Conservation (phyloP, 2,329 filamentous ascomycete genomes). For the Pleoardoris graminearum region DNA sequence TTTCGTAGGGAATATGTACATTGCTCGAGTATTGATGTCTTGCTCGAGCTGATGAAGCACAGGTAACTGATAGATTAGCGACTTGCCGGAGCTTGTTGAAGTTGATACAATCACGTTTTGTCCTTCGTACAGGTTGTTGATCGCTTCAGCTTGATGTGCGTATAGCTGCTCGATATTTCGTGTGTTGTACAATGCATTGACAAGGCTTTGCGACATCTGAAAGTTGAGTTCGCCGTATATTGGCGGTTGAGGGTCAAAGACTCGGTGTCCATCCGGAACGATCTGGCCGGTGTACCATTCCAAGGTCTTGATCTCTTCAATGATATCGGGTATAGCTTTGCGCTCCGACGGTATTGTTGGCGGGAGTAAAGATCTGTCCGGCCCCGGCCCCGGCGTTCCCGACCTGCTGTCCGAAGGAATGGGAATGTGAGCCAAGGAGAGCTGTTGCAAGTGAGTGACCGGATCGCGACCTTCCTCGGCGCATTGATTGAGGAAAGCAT, state of each 20-base stretch:
- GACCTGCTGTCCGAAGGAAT: constrained; percentile 53
- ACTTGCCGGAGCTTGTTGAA: constrained; percentile 95
- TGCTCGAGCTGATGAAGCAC: constrained; percentile 84
- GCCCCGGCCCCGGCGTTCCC: constrained; percentile 50
- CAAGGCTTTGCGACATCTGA: constrained; percentile 81
- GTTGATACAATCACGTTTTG: constrained; percentile 90
- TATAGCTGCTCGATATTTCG: constrained; percentile 85
- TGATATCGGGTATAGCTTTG: constrained; percentile 79
- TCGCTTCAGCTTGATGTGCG: constrained; percentile 88
- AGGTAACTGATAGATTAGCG: constrained; percentile 94
- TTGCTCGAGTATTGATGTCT: constrained; percentile 75
- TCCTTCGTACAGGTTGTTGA: constrained; percentile 82
- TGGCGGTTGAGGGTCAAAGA: constrained; percentile 82
- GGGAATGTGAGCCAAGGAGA: constrained; percentile 66
- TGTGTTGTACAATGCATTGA: constrained; percentile 95
- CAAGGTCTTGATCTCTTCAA: constrained; percentile 77
- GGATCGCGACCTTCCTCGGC: constrained; percentile 67
- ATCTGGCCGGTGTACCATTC: constrained; percentile 93
- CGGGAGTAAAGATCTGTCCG: constrained; percentile 58
- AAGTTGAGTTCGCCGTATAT: constrained; percentile 85
- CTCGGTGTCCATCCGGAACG: constrained; percentile 87
- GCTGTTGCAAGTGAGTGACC: constrained; percentile 63
- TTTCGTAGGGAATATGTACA: constrained; percentile 99
- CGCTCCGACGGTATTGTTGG: constrained; percentile 77
- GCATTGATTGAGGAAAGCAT: constrained; percentile 76